These are phyloP conservation scores for Ophiocordyceps polyrhachis-furcata DNA, from an alignment of 2,329 filamentous ascomycete genomes.

Conservation along the genomic window DNA sequence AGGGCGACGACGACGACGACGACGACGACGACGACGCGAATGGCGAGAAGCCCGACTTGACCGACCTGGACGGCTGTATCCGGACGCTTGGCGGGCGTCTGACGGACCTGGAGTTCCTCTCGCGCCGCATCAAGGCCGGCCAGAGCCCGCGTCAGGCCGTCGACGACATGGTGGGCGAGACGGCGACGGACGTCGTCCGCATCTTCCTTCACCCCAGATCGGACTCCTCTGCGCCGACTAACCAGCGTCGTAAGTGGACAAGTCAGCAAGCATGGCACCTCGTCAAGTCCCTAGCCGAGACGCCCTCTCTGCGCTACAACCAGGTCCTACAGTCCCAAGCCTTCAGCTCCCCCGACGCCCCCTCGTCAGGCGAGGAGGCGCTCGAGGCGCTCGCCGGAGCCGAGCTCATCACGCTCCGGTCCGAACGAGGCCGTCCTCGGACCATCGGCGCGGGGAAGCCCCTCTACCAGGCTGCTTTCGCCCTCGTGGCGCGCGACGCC, in stretches of 20 bases:
- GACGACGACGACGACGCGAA: conserved; percentile 10
- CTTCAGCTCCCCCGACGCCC: conserved; percentile 11
- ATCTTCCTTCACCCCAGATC: conserved; percentile 59
- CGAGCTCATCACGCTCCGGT: conserved; percentile 65
- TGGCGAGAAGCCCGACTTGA: conserved; percentile 26
- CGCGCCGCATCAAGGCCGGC: conserved; percentile 73
- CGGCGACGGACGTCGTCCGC: conserved; percentile 77
- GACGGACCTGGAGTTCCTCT: conserved; percentile 88
- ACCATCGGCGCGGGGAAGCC: conserved; percentile 66
- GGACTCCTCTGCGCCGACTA: not conserved
- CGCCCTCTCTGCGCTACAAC: conserved; percentile 60
- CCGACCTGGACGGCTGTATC: conserved; percentile 66
- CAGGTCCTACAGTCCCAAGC: conserved; percentile 57
- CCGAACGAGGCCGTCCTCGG: conserved; percentile 57
- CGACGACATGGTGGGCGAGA: conserved; percentile 73
- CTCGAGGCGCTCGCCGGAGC: conserved; percentile 67
- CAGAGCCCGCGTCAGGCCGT: conserved; percentile 69
- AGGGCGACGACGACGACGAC: conserved; percentile 22
- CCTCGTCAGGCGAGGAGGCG: conserved; percentile 47
- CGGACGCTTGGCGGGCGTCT: conserved; percentile 70
- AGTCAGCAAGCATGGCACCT: conserved; percentile 80
- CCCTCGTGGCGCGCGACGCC: conserved; percentile 47
- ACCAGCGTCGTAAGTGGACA: conserved; percentile 37
- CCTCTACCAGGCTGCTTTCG: conserved; percentile 72
- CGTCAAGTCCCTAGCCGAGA: conserved; percentile 57